Evolutionary conservation across 1,284 basidiomycete genomes (phyloP), one percentile per base, ranked within the genome.

Genomic region (Thelephora terrestris): DNA sequence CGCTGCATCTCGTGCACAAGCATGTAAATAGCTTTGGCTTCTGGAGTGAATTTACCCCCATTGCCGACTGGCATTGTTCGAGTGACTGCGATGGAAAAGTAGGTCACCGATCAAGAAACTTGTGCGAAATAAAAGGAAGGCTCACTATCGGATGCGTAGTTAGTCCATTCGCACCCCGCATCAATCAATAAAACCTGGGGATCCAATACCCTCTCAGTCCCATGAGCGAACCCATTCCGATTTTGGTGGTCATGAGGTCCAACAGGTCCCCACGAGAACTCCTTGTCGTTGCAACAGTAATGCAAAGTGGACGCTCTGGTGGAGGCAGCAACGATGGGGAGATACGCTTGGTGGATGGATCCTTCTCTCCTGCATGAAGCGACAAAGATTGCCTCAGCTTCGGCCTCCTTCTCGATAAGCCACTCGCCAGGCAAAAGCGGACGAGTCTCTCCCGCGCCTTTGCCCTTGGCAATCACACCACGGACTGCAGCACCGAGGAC

Each of bases 131-230:
- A 7, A 46, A 39, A 29, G 43, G 21, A 12, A 3, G 3, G 61
- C 77, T 58, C 55, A 71, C 78, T 88, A 59, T 91, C 88, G 0
- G 83, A 76, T 0, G 84, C 85, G 57, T 91, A 88, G 61, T 79
- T 85, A 40, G 80, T 72, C 81, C 81, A 92, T 66, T 96, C 92
- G 58, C 90, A 91, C 0, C 91, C 91, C 1, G 91, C 91, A 59
- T 96, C 92, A 52, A 95, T 91, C 36, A 95, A 76, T 4, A 96
- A 71, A 3, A 93, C 84, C 61, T 92, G 89, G 0, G 90, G 85
- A 9, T 69, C 61, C 34, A 87, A 57, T 9, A 71, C 64, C 43
- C 69, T 72, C 14, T 61, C 55, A 16, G 62, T 52, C 16, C 62
- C 64, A 35, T 73, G 67, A 1, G 66, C 62, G 46, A 85, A 65